Base-by-base conservation (phyloP, 1,139 yeast species). In the Entelexis paramagnoliae region DNA sequence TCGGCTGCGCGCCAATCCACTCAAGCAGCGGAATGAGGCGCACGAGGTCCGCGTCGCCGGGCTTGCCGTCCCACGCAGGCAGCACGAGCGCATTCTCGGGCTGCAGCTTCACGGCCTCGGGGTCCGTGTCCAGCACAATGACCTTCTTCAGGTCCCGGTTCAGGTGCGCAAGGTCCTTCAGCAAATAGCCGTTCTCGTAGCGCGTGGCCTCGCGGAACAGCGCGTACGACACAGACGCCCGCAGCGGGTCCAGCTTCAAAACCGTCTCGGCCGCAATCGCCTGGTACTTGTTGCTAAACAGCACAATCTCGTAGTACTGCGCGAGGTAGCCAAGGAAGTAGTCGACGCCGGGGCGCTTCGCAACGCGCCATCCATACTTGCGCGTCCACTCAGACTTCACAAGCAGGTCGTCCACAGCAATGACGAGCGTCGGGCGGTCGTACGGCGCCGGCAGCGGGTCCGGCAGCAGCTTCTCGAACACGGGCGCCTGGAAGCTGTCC, bases 311-410 rank as follows among this genome's bases (percentile, higher is more conserved):
- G 69, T 91, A 91, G 72, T 88, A 89, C 69, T 87, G 96, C 7
- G 96, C 85, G 63, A 91, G 75, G 70, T 91, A 91, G 35, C 95
- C 95, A 67, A 91, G 73, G 72, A 91, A 91, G 74, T 93, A 93
- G 70, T 93, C 98, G 57, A 87, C 80, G 55, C 98, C 99, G 42
- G 98, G 98, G 72, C 99, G 85, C 75, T 93, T 93, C 43, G 95
- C 97, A 20, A 97, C 91, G 72, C 95, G 81, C 99, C 99, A 91
- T 51, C 98, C 98, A 65, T 81, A 77, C 68, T 86, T 80, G 60
- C 88, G 80, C 55, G 85, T 79, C 98, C 98, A 91, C 56, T 83
- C 86, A 46, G 95, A 82, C 68, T 91, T 96, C 56, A 89, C 79
- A 66, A 91, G 76, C 57, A 91, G 73, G 65, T 91, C 98, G 61